Conservation (phyloP, 768 basidiomycete species). For the Thelephora aurantiotincta region DNA sequence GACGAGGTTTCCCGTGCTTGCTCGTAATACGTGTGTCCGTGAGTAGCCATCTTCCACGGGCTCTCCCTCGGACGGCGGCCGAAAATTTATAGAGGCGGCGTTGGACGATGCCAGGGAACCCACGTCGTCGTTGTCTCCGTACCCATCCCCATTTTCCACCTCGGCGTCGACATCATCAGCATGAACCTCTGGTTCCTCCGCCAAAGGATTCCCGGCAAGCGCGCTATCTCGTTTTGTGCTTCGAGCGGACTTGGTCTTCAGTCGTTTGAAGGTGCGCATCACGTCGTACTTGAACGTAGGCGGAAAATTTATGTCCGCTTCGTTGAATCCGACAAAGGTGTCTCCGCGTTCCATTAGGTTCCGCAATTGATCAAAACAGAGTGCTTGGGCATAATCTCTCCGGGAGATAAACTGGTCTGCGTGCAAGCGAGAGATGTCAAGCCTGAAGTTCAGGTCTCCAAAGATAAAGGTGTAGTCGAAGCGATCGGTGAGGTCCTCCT, state of each 20-base stretch:
- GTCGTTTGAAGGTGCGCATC: conserved; percentile 37
- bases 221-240: conserved; percentile 1
- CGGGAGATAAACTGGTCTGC: conserved; percentile 88
- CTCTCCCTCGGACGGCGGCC: conserved; percentile 10
- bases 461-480: conserved; percentile 85
- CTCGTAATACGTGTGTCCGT: conserved; percentile 2
- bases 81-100: conserved; percentile 32
- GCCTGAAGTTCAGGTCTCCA: conserved; percentile 85
- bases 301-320: conserved; percentile 72
- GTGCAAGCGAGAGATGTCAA: conserved; percentile 80
- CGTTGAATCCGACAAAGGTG: conserved; percentile 66
- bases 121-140: conserved; percentile 26
- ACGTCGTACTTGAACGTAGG: conserved; percentile 95
- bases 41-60: conserved; percentile 26
- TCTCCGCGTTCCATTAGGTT: conserved; percentile 56
- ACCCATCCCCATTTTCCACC: conserved; percentile 25
- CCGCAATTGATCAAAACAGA: conserved; percentile 82
- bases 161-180: conserved; percentile 1
- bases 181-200: not conserved
- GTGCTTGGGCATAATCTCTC: conserved; percentile 73
- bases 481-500: conserved; percentile 81
- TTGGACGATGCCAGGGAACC: conserved; percentile 41
- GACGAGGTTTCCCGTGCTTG: conserved; percentile 9
- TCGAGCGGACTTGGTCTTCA: conserved; percentile 22
- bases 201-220: not conserved